These are phyloP conservation scores for Neoconidiobolus thromboides DNA, from an alignment of 371 early-diverging fungal species.

Conservation along the genomic window DNA sequence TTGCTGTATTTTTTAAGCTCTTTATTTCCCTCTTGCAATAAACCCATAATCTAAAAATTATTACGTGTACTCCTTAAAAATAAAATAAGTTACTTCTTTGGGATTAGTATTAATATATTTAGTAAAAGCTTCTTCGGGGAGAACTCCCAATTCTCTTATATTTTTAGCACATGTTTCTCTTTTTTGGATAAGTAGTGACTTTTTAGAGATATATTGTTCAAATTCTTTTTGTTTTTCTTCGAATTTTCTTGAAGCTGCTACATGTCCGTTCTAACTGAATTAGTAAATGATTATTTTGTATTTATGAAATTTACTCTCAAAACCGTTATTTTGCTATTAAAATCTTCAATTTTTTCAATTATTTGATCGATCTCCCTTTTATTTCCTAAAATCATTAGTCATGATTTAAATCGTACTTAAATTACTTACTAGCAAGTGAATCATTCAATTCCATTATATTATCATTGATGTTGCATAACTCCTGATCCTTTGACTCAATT, in stretches of 20 bases:
- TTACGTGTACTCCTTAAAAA: not conserved
- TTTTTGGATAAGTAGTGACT: slow-evolving; percentile 51
- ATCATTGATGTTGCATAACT: not conserved
- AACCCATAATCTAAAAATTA: slow-evolving; percentile 18
- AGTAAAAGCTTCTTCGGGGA: slow-evolving; percentile 88
- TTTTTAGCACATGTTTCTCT: slow-evolving; percentile 72
- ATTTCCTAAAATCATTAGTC: slow-evolving; percentile 13
- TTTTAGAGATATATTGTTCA: slow-evolving; percentile 56
- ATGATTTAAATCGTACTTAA: slow-evolving; percentile 8
- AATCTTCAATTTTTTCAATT: slow-evolving; percentile 16
- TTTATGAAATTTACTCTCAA: not conserved
- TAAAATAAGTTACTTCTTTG: slow-evolving; percentile 20
- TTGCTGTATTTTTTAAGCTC: slow-evolving; percentile 69
- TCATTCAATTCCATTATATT: not conserved
- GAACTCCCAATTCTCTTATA: slow-evolving; percentile 84
- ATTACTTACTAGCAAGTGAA: not conserved
- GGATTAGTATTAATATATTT: slow-evolving; percentile 29
- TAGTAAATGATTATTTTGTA: slow-evolving; percentile 1
- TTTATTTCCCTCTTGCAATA: slow-evolving; percentile 67
- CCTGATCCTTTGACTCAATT: not conserved
- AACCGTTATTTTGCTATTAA: not conserved
- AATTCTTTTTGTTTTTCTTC: slow-evolving; percentile 37
- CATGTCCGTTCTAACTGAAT: slow-evolving; percentile 11
- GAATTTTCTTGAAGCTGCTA: slow-evolving; percentile 10
- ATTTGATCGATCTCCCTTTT: slow-evolving; percentile 32